Evolutionary conservation across 352 stramenopile species (phyloP).

Genomic region (Globisporangium sylvaticum): DNA sequence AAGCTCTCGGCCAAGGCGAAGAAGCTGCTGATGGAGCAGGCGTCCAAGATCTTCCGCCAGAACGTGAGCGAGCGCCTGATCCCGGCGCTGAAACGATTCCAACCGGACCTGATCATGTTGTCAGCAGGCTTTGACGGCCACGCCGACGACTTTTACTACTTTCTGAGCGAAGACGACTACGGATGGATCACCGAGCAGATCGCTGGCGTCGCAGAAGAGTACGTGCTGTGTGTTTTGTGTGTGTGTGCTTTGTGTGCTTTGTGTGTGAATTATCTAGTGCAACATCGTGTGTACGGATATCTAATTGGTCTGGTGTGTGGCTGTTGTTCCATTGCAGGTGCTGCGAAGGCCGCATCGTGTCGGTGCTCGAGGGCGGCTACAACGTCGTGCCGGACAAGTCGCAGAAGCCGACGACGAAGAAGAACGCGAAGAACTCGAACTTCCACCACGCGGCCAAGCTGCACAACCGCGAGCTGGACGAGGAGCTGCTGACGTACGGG

Average conservation of each 20-base stretch:
- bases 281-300: neutral
- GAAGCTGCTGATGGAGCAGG: constrained; percentile 41
- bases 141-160: constrained; percentile 69
- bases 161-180: constrained; percentile 84
- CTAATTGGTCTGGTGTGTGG: neutral
- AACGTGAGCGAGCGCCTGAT: constrained; percentile 42
- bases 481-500: constrained; percentile 48
- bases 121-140: constrained; percentile 70
- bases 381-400: constrained; percentile 54
- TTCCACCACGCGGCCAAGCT: constrained; percentile 48
- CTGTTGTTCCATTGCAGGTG: constrained; percentile 25
- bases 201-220: constrained; percentile 89
- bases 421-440: constrained; percentile 37
- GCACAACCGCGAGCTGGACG: constrained; percentile 49
- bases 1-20: constrained; percentile 57
- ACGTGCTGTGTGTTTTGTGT: constrained; percentile 24
- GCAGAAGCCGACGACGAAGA: constrained; percentile 36
- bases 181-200: constrained; percentile 83
- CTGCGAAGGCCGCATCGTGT: constrained; percentile 92
- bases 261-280: neutral
- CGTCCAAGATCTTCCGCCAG: constrained; percentile 41
- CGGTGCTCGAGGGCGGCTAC: constrained; percentile 95
- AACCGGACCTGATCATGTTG: constrained; percentile 59
- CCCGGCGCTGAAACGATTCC: constrained; percentile 42
- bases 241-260: constrained; percentile 13